phyloP scores from a whole-genome alignment of 192 early-diverging fungal genomes.

The Spizellomyces punctatus region DNA sequence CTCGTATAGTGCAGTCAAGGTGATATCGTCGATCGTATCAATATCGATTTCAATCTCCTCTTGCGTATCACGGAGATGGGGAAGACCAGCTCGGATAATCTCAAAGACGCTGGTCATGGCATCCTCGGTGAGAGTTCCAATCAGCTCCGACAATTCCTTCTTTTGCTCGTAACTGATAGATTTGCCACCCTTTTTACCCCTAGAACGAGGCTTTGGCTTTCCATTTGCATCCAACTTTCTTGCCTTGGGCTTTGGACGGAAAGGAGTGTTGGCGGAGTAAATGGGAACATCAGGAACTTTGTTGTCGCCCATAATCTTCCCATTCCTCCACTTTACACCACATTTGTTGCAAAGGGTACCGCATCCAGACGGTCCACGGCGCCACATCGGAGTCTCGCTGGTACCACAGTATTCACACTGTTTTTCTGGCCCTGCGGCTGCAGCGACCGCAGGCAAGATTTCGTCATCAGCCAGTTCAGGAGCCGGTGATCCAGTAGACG shows the following conservation, averaged over 20 bases:
- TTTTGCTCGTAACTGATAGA: slow-evolving; percentile 42
- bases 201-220: not conserved
- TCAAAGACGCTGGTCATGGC: slow-evolving; percentile 33
- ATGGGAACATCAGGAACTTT: slow-evolving; percentile 11
- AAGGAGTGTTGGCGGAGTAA: slow-evolving; percentile 4
- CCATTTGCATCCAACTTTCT: slow-evolving; percentile 3
- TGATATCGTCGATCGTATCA: slow-evolving; percentile 36
- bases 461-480: not conserved
- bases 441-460: not conserved
- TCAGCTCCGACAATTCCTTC: slow-evolving; percentile 30
- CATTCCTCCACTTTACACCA: slow-evolving; percentile 46
- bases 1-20: slow-evolving; percentile 26
- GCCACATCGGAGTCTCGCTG: slow-evolving; percentile 46
- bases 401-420: slow-evolving; percentile 36
- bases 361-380: slow-evolving; percentile 44
- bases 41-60: slow-evolving; percentile 51
- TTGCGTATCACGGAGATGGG: slow-evolving; percentile 26
- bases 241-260: slow-evolving; percentile 19
- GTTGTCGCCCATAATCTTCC: slow-evolving; percentile 34
- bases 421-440: slow-evolving; percentile 12
- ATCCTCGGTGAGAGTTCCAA: slow-evolving; percentile 23
- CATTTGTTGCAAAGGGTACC: slow-evolving; percentile 49
- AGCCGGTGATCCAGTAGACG: not conserved
- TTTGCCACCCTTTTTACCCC: slow-evolving; percentile 7
- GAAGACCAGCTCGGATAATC: slow-evolving; percentile 40